Conservation (phyloP, 768 basidiomycete genomes). For the Amanita polypyramis region DNA sequence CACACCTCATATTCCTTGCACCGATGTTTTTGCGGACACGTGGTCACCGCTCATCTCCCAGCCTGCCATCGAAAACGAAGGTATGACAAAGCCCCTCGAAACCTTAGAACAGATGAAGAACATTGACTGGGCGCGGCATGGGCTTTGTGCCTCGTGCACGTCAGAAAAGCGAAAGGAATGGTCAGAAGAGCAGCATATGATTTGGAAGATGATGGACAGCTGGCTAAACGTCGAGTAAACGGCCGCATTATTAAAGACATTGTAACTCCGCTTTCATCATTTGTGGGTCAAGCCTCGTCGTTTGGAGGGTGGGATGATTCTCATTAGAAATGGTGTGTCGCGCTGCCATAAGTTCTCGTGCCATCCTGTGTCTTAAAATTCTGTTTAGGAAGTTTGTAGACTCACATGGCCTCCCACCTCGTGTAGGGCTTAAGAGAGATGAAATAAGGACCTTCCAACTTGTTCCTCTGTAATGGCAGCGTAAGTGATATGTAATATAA, state of each 20-base stretch:
- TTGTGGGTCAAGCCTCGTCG: background rate
- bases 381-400: background rate
- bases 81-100: slow-evolving; percentile 65
- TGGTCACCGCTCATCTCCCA: slow-evolving; percentile 68
- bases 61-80: slow-evolving; percentile 49
- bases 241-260: slow-evolving; percentile 7
- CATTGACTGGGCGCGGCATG: slow-evolving; percentile 47
- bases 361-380: background rate
- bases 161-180: slow-evolving; percentile 55
- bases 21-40: slow-evolving; percentile 55
- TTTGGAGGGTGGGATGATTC: slow-evolving; percentile 1
- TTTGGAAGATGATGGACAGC: slow-evolving; percentile 52
- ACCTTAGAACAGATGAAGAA: slow-evolving; percentile 50
- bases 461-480: no score
- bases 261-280: slow-evolving; percentile 4
- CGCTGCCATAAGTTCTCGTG: background rate
- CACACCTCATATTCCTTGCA: slow-evolving; percentile 67
- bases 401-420: background rate
- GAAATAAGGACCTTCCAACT: background rate
- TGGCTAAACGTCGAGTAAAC: slow-evolving; percentile 33
- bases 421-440: background rate
- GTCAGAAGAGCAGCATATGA: slow-evolving; percentile 42
- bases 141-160: slow-evolving; percentile 49
- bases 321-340: background rate
- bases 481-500: no score